Conservation (phyloP, 345 rosid species). For the Nephelium lappaceum region DNA sequence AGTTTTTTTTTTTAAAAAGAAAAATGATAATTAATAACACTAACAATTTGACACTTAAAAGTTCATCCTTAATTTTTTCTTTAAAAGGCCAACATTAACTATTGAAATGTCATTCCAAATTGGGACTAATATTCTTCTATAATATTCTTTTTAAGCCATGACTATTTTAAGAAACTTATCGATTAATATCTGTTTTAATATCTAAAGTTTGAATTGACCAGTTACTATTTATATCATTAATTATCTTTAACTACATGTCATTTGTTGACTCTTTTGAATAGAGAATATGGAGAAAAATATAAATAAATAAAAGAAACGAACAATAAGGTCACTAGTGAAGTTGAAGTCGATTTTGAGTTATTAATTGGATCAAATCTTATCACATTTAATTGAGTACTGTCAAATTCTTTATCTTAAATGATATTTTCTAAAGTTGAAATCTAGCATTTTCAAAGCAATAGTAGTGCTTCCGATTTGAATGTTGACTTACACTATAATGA, state of each 20-base stretch:
- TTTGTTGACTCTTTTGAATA: not conserved
- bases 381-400: not conserved
- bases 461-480: not conserved
- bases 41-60: not conserved
- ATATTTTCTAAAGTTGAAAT: not conserved
- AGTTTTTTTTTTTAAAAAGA: no score
- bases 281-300: not conserved
- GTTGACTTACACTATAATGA: constrained; percentile 2
- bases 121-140: not conserved
- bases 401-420: no score
- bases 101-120: not conserved
- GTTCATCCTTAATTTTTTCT: not conserved
- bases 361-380: not conserved
- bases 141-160: not conserved
- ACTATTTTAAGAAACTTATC: not conserved
- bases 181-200: not conserved
- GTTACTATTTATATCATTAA: not conserved
- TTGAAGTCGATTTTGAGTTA: not conserved
- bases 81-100: no score
- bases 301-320: no score
- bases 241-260: not conserved
- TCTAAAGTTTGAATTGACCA: not conserved
- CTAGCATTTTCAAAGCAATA: not conserved
- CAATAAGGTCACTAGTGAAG: no score
- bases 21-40: no score